Conservation (phyloP, 192 early-diverging fungal genomes). For the Radiomyces spectabilis region DNA sequence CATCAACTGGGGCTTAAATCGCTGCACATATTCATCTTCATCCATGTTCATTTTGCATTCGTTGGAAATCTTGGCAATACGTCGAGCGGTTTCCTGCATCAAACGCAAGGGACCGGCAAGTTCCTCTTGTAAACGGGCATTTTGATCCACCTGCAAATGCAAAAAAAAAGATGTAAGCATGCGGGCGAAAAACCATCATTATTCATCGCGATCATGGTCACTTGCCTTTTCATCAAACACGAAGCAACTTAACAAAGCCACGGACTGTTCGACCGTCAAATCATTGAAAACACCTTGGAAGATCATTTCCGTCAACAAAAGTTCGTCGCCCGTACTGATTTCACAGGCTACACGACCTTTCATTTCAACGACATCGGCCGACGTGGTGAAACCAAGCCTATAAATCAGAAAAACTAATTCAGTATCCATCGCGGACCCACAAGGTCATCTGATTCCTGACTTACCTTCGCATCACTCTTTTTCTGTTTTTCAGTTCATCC, state of each 20-base stretch:
- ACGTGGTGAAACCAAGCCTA: constrained; percentile 75
- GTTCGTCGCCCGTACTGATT: constrained; percentile 89
- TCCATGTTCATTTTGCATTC: constrained; percentile 85
- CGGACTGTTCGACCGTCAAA: constrained; percentile 76
- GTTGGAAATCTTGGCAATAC: constrained; percentile 77
- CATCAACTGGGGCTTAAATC: constrained; percentile 87
- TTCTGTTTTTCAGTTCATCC: constrained; percentile 87
- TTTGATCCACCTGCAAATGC: constrained; percentile 28
- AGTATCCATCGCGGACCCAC: neutral
- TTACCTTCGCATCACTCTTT: constrained; percentile 78
- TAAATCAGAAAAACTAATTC: neutral
- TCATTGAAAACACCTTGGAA: constrained; percentile 96
- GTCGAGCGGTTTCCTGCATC: constrained; percentile 79
- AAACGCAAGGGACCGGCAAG: constrained; percentile 63
- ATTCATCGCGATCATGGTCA: too few species aligned
- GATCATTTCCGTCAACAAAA: constrained; percentile 94
- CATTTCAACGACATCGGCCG: constrained; percentile 85
- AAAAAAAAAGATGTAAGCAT: too few species aligned
- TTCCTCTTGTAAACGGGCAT: constrained; percentile 61
- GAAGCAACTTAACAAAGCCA: constrained; percentile 87
- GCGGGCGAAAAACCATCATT: too few species aligned
- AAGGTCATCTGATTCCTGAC: neutral
- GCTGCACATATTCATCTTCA: constrained; percentile 82
- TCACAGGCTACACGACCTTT: constrained; percentile 98
- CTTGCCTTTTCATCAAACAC: constrained; percentile 72